Conservation (phyloP, 2,329 filamentous ascomycete species). For the Talaromyces islandicus region DNA sequence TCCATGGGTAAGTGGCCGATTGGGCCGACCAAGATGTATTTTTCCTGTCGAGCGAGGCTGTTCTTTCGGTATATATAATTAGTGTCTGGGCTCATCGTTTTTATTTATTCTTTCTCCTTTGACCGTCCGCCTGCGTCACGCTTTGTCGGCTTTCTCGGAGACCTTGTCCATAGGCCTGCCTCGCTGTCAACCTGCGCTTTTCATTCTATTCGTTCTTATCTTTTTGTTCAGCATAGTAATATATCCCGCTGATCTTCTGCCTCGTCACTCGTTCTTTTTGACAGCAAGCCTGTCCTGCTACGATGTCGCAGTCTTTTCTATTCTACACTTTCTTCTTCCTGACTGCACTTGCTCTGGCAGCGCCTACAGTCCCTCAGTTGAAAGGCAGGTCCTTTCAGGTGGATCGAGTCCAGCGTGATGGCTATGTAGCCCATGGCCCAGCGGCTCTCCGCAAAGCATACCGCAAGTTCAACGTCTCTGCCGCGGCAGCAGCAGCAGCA, state of each 20-base stretch:
- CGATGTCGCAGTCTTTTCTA: constrained; percentile 24
- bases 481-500: constrained; percentile 6
- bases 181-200: neutral
- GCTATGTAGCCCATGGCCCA: constrained; percentile 54
- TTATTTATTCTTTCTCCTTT: neutral
- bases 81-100: neutral
- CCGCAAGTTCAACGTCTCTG: constrained; percentile 58
- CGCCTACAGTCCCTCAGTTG: constrained; percentile 15
- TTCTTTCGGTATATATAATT: neutral
- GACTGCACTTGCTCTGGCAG: constrained; percentile 22
- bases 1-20: neutral
- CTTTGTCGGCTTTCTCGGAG: too few species aligned
- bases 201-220: neutral
- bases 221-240: neutral
- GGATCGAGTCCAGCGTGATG: constrained; percentile 51
- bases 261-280: neutral
- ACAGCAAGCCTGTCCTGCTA: constrained; percentile 11
- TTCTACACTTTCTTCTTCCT: constrained; percentile 23
- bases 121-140: neutral
- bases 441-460: constrained; percentile 60
- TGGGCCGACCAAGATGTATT: neutral
- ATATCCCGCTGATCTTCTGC: neutral
- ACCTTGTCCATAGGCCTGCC: neutral
- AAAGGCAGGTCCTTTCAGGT: constrained; percentile 54
- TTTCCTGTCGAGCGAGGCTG: neutral